A percentile compares a stretch with the other conserved stretches of the same genome.
Evolutionary conservation across 768 basidiomycete species (phyloP).

Genomic region (Scleroderma bovista): DNA sequence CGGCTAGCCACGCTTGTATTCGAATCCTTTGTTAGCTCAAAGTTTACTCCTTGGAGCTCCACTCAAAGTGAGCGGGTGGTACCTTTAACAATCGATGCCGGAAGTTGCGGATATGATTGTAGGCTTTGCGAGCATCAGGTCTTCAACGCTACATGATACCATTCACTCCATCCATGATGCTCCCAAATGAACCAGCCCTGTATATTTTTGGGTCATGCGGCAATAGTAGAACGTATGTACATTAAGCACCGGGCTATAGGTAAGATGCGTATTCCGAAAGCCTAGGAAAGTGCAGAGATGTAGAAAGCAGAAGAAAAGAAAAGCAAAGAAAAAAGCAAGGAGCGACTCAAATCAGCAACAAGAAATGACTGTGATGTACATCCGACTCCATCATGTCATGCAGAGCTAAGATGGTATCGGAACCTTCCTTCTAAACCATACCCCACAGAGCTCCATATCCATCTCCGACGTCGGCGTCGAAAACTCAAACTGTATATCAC

Average conservation of each 20-base stretch:
- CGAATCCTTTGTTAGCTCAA: too few species aligned
- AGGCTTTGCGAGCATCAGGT: too few species aligned
- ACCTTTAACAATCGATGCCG: too few species aligned
- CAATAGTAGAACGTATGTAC: neutral
- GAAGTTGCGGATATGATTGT: too few species aligned
- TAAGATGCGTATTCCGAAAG: neutral
- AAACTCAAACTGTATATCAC: constrained; percentile 27
- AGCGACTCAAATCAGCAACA: neutral
- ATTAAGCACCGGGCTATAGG: neutral
- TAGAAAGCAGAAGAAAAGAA: neutral
- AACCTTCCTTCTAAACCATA: constrained; percentile 25
- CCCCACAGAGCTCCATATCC: constrained; percentile 26
- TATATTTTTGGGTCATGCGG: neutral
- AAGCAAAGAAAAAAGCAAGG: neutral
- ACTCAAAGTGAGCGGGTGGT: too few species aligned
- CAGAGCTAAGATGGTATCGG: neutral
- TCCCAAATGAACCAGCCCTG: neutral
- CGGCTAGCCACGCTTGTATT: too few species aligned
- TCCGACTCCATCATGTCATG: neutral
- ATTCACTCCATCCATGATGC: neutral
- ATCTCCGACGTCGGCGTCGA: constrained; percentile 19
- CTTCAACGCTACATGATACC: too few species aligned
- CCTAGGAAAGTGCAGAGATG: too few species aligned
- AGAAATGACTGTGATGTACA: neutral
- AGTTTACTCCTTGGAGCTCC: too few species aligned